Conservation (phyloP, 305 asterid genomes). For the Fraxinus sp. region DNA sequence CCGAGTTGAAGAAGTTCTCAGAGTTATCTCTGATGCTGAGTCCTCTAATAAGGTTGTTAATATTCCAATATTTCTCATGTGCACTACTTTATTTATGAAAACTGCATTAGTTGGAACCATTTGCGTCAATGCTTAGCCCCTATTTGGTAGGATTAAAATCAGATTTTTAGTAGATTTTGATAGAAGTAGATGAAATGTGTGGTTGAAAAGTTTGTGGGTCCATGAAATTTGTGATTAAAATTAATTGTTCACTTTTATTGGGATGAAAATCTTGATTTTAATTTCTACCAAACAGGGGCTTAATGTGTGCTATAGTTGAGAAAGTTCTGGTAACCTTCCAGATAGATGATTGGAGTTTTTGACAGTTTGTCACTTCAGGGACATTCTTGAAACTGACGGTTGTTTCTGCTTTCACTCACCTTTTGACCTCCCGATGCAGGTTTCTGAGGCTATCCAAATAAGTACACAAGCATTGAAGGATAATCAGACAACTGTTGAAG, state of each 20-base stretch:
- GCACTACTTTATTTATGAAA: conserved; percentile 4
- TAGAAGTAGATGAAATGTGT: too few species aligned
- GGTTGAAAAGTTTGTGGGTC: too few species aligned
- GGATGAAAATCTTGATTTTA: too few species aligned
- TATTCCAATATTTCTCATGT: conserved; percentile 1
- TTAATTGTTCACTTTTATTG: too few species aligned
- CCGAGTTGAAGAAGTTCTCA: conserved; percentile 71
- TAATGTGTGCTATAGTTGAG: background rate
- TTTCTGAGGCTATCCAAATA: conserved; percentile 67
- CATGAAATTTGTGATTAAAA: too few species aligned
- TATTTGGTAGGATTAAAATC: too few species aligned
- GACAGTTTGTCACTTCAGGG: background rate
- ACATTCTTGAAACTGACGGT: conserved; percentile 6
- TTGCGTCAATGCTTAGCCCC: background rate
- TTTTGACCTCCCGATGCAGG: conserved; percentile 42
- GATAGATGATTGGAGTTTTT: background rate
- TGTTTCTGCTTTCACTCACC: conserved; percentile 7
- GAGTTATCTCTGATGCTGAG: conserved; percentile 66
- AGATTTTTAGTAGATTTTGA: too few species aligned
- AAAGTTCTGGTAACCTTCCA: conserved; percentile 3
- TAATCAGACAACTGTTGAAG: conserved; percentile 54
- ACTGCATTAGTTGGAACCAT: background rate
- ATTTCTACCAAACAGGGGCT: too few species aligned
- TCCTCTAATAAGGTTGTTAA: conserved; percentile 67
- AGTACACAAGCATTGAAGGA: conserved; percentile 60